phyloP scores from a whole-genome alignment of 75 land plant genomes.

The Larix kaempferi region DNA sequence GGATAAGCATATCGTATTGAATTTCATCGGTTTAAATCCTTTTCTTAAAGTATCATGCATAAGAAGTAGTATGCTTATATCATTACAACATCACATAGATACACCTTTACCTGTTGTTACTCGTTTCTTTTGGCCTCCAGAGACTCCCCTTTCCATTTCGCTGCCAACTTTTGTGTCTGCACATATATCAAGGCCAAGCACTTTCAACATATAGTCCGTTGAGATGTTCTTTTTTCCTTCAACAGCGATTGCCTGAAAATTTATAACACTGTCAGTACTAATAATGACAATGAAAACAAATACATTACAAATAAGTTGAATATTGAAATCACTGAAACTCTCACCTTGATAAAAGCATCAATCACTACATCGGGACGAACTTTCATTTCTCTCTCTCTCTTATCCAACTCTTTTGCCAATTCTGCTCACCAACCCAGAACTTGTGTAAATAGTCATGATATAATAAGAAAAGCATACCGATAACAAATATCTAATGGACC shows the following conservation, averaged over 20 bases:
- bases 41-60: too few species aligned
- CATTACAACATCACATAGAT: too few species aligned
- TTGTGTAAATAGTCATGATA: too few species aligned
- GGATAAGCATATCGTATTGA: too few species aligned
- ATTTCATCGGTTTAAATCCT: too few species aligned
- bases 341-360: constrained; percentile 82
- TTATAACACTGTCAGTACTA: constrained; percentile 2
- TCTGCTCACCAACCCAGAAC: constrained; percentile 19
- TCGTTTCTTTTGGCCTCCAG: constrained; percentile 29
- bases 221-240: constrained; percentile 20
- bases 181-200: constrained; percentile 29
- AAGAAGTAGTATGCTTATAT: too few species aligned
- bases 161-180: constrained; percentile 24
- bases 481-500: too few species aligned
- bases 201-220: constrained; percentile 25
- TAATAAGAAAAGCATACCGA: too few species aligned
- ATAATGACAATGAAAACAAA: too few species aligned
- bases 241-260: constrained; percentile 21
- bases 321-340: background rate
- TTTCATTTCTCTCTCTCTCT: constrained; percentile 57
- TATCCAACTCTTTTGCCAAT: constrained; percentile 40
- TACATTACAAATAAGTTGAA: background rate
- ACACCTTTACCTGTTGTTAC: constrained; percentile 21
- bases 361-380: constrained; percentile 62
- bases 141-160: constrained; percentile 26